These are phyloP conservation scores for Wickerhamiella sergipiensis DNA, from an alignment of 805 yeast species.

Conservation along the genomic window DNA sequence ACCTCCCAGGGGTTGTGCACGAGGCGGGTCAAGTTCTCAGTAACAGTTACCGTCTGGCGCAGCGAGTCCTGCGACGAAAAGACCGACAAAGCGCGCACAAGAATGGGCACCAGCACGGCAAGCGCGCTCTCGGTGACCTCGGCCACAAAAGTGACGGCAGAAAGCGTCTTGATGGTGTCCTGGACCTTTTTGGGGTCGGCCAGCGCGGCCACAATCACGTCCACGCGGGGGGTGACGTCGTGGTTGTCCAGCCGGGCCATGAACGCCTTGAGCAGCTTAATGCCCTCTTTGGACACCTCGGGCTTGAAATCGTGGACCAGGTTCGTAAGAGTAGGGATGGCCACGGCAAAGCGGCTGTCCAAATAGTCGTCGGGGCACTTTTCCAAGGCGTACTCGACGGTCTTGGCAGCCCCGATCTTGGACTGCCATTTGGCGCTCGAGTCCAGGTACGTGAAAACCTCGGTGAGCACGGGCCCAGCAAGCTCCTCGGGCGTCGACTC, in stretches of 20 bases:
- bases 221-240: constrained; percentile 78
- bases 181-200: constrained; percentile 85
- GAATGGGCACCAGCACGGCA: constrained; percentile 79
- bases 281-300: constrained; percentile 79
- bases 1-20: constrained; percentile 90
- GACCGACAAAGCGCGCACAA: constrained; percentile 76
- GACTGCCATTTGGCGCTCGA: constrained; percentile 91
- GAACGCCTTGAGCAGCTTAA: constrained; percentile 51
- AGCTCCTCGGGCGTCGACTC: constrained; percentile 66
- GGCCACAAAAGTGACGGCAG: constrained; percentile 93
- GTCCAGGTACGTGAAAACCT: constrained; percentile 46
- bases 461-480: constrained; percentile 54
- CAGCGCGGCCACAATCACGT: constrained; percentile 72
- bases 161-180: constrained; percentile 72
- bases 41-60: constrained; percentile 91
- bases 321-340: constrained; percentile 78
- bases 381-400: constrained; percentile 59
- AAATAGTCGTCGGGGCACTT: constrained; percentile 76
- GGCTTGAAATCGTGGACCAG: constrained; percentile 93
- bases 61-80: constrained; percentile 89
- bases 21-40: constrained; percentile 88
- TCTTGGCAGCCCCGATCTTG: constrained; percentile 63
- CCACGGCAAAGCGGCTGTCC: constrained; percentile 63
- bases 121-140: constrained; percentile 96
- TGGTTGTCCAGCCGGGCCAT: constrained; percentile 81